Conservation (phyloP, 495 filamentous ascomycete species). For the Penicillium antarcticum region DNA sequence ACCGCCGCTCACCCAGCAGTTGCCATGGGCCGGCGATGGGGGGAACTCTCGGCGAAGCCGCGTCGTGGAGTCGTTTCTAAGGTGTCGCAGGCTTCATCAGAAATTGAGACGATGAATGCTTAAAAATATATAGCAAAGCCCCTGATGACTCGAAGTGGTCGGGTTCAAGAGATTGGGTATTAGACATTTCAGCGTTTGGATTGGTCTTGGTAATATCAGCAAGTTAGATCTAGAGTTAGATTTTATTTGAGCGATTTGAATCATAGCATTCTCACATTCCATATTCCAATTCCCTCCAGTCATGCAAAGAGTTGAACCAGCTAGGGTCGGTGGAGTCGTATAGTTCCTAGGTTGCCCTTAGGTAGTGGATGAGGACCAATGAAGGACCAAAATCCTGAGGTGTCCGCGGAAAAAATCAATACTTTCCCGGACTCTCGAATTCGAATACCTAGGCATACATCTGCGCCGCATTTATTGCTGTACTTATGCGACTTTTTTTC, state of each 20-base stretch:
- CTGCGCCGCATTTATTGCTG: not conserved
- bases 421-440: conserved; percentile 3
- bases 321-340: conserved; percentile 6
- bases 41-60: conserved; percentile 5
- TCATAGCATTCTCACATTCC: conserved; percentile 5
- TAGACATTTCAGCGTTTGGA: conserved; percentile 2
- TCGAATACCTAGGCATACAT: too few species aligned
- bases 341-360: conserved; percentile 1
- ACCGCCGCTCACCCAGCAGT: conserved; percentile 13
- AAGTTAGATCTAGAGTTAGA: not conserved
- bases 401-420: conserved; percentile 5
- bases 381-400: not conserved
- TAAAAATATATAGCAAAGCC: too few species aligned
- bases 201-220: conserved; percentile 1
- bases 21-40: not conserved
- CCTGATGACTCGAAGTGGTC: too few species aligned
- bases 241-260: conserved; percentile 6
- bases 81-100: not conserved
- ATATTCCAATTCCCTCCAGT: not conserved
- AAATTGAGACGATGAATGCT: too few species aligned
- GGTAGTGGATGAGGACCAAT: conserved; percentile 1
- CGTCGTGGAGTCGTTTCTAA: conserved; percentile 7
- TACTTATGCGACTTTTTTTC: not conserved
- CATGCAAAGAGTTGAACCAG: conserved; percentile 6
- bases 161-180: not conserved